A percentile compares a stretch with the other conserved stretches of the same genome.
phyloP scores from a whole-genome alignment of 768 basidiomycete genomes.

The Auriculariales sp. region DNA sequence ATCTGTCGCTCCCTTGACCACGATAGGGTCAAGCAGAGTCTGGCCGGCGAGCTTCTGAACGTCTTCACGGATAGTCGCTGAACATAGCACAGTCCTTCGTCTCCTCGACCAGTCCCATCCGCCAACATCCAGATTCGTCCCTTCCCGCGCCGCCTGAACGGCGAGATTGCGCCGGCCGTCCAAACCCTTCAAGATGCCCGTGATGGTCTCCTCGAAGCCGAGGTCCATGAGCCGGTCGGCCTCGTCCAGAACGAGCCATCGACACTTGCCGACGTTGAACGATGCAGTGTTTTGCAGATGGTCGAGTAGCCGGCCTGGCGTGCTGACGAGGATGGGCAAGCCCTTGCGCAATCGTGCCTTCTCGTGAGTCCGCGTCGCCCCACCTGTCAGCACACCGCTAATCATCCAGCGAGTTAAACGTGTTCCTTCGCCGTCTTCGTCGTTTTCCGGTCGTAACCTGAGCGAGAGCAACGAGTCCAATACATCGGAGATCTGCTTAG shows the following conservation, averaged over 20 bases:
- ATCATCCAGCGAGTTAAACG: slow-evolving; percentile 83
- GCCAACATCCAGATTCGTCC: slow-evolving; percentile 56
- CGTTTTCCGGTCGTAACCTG: slow-evolving; percentile 46
- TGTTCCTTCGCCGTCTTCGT: slow-evolving; percentile 29
- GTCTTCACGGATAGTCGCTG: slow-evolving; percentile 89
- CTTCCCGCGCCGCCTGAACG: slow-evolving; percentile 48
- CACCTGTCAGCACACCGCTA: slow-evolving; percentile 84
- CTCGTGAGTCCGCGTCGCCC: slow-evolving; percentile 88
- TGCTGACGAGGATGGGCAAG: slow-evolving; percentile 86
- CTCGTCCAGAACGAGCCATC: slow-evolving; percentile 94
- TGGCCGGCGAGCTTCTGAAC: slow-evolving; percentile 87
- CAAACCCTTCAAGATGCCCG: slow-evolving; percentile 73
- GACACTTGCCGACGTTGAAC: slow-evolving; percentile 84
- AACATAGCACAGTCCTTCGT: slow-evolving; percentile 83
- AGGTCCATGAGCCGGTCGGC: slow-evolving; percentile 96
- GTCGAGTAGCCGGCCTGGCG: slow-evolving; percentile 88
- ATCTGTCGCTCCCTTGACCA: slow-evolving; percentile 60
- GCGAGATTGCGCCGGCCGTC: slow-evolving; percentile 74
- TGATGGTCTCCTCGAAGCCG: slow-evolving; percentile 92
- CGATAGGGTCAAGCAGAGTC: slow-evolving; percentile 60
- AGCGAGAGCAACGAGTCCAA: slow-evolving; percentile 68
- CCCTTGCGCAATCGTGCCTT: slow-evolving; percentile 93
- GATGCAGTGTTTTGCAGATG: slow-evolving; percentile 92
- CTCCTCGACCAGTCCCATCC: slow-evolving; percentile 72
- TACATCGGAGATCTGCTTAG: slow-evolving; percentile 95